Evolutionary conservation across 257 asterid species (phyloP).

Genomic region (Marsdenia floribunda): DNA sequence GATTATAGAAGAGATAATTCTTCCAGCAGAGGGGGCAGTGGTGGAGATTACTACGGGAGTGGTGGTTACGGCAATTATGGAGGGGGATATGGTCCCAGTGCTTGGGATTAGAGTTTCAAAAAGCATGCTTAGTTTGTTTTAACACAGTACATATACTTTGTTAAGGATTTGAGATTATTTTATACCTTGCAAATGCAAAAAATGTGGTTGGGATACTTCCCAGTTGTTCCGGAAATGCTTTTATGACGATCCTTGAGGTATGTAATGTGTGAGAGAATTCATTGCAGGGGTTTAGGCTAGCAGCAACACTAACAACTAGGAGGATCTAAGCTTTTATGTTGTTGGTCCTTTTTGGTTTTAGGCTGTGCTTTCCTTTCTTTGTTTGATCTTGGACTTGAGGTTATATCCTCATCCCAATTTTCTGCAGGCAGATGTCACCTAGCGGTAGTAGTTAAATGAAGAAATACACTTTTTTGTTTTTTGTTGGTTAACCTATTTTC

Average conservation of each 20-base stretch:
- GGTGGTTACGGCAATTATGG: slow-evolving; percentile 25
- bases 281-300: slow-evolving; percentile 6
- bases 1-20: slow-evolving; percentile 67
- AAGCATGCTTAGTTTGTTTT: slow-evolving; percentile 4
- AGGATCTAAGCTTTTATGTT: neutral
- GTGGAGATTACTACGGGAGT: slow-evolving; percentile 37
- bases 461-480: no score
- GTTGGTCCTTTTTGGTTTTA: neutral
- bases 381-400: neutral
- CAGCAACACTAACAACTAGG: slow-evolving; percentile 3
- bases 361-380: neutral
- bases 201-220: slow-evolving; percentile 11
- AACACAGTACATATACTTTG: slow-evolving; percentile 14
- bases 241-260: neutral
- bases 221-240: slow-evolving; percentile 14
- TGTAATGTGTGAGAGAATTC: slow-evolving; percentile 4
- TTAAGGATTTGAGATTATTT: slow-evolving; percentile 8
- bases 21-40: slow-evolving; percentile 38
- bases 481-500: neutral
- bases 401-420: slow-evolving; percentile 11
- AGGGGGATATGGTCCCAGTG: slow-evolving; percentile 31
- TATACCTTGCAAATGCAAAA: slow-evolving; percentile 8
- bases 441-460: neutral
- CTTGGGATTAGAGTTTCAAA: slow-evolving; percentile 23
- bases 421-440: slow-evolving; percentile 10